These are phyloP conservation scores for Elsinoe australis DNA, from an alignment of 2,329 filamentous ascomycete genomes.

Conservation along the genomic window DNA sequence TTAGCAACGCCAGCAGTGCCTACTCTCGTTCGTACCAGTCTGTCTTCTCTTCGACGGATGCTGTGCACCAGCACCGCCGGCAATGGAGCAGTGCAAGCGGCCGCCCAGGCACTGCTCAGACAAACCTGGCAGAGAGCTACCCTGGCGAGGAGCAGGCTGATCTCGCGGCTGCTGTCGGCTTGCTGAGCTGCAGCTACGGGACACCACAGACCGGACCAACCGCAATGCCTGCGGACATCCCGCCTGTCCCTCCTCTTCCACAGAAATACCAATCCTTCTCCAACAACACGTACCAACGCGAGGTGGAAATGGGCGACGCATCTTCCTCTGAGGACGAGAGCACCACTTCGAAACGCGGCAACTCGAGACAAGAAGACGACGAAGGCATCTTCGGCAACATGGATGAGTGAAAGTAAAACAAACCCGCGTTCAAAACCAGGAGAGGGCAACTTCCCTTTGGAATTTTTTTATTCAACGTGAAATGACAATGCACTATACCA, in stretches of 20 bases:
- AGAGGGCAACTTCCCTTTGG: background rate
- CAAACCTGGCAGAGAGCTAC: constrained; percentile 55
- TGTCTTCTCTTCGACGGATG: constrained; percentile 45
- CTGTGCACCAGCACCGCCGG: constrained; percentile 50
- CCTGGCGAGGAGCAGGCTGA: constrained; percentile 78
- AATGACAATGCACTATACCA: constrained; percentile 14
- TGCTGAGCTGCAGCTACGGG: constrained; percentile 84
- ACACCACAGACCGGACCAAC: constrained; percentile 62
- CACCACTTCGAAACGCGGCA: constrained; percentile 48
- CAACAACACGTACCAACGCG: constrained; percentile 25
- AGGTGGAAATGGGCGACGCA: constrained; percentile 44
- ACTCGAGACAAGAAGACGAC: constrained; percentile 70
- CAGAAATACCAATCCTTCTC: constrained; percentile 59
- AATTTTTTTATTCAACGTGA: constrained; percentile 7
- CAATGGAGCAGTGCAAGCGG: constrained; percentile 60
- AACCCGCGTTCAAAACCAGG: background rate
- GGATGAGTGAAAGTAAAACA: constrained; percentile 61
- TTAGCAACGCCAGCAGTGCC: constrained; percentile 41
- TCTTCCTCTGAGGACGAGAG: constrained; percentile 46
- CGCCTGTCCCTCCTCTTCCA: constrained; percentile 80
- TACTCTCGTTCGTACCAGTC: constrained; percentile 77
- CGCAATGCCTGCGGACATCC: constrained; percentile 62
- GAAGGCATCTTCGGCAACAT: constrained; percentile 93
- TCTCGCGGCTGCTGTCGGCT: constrained; percentile 79
- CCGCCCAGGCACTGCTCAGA: constrained; percentile 65